phyloP scores from a whole-genome alignment of 371 early-diverging fungal genomes.

The Blyttiomyces sp. region DNA sequence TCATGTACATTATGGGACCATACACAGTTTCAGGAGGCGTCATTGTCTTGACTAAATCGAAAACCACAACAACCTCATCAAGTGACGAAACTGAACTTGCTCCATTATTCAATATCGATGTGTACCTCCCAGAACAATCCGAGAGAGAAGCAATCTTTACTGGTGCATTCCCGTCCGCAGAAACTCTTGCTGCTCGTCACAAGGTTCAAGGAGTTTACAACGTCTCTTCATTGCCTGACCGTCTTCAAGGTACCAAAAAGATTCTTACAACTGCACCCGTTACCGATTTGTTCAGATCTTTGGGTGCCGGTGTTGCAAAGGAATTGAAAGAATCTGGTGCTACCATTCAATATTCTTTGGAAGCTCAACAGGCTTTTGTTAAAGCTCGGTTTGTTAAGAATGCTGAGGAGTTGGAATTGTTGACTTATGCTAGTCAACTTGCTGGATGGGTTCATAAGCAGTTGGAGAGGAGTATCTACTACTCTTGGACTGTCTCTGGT shows the following conservation, averaged over 20 bases:
- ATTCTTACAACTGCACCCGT: conserved; percentile 7
- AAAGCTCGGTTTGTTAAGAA: conserved; percentile 77
- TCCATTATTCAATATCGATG: conserved; percentile 10
- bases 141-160: conserved; percentile 32
- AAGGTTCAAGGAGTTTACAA: conserved; percentile 12
- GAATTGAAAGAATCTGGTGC: neutral
- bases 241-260: neutral
- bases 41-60: conserved; percentile 9
- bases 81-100: neutral
- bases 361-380: conserved; percentile 55
- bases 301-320: neutral
- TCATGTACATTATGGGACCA: conserved; percentile 28
- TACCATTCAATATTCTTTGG: neutral
- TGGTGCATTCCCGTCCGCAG: conserved; percentile 20
- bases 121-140: conserved; percentile 31
- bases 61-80: neutral
- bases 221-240: conserved; percentile 1
- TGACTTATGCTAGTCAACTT: conserved; percentile 62
- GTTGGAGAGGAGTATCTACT: conserved; percentile 10
- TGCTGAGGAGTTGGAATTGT: conserved; percentile 63
- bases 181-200: neutral
- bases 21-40: conserved; percentile 25
- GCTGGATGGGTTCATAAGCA: conserved; percentile 29
- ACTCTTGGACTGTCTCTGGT: conserved; percentile 4
- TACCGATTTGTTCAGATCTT: neutral